Base-by-base conservation (phyloP, 176 grass and related monocot genomes). In the Olyra latifolia region DNA sequence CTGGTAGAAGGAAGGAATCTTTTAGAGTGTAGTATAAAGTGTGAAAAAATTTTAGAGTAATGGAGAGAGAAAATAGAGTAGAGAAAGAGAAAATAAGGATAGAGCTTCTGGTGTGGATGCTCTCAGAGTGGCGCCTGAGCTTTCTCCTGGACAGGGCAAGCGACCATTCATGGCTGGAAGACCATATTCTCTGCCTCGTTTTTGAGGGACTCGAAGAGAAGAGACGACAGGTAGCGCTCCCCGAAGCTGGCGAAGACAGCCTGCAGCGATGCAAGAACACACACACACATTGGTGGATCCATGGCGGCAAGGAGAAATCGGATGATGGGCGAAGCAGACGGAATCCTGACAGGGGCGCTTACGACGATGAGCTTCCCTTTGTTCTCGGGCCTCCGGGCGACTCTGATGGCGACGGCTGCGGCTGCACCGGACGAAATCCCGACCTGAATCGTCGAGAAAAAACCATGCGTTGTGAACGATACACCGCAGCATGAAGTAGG, bases 371-470 rank as follows among this genome's bases (percentile, higher is more conserved):
- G 89, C 71, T 95, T 91, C 14, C 92, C 89, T 69, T 75, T 49
- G 74, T 91, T 91, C 71, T 91, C 92, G 41, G 41, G 12, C 72
- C 84, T 89, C 60, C 65, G 54, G 1, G 84, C 89, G 24, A 95
- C 46, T 48, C 71, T 85, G 50, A 91, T 57, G 63, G 89, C 87
- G 30, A 87, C 92, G 14, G 69, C 81, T 10, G 89, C 84, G 2
- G 89, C 78, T 0, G 92, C 93, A 15, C 89, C 89, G 14, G 92
- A 94, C 45, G 92, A 94, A 42, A 94, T 94, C 80, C 92, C 92
- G 43, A 94, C 92, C 92, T 94, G 62, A 27, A 25, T 16, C 9
- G 3, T 27, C 14, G 52, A 20, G 7, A 20, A 57, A 57, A 15
- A n/a, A n/a, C n/a, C 45, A 78, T 8, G 11, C n/a, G 10, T 55